These are phyloP conservation scores for Nissolia schottii DNA, from an alignment of 306 rosid species.

Conservation along the genomic window DNA sequence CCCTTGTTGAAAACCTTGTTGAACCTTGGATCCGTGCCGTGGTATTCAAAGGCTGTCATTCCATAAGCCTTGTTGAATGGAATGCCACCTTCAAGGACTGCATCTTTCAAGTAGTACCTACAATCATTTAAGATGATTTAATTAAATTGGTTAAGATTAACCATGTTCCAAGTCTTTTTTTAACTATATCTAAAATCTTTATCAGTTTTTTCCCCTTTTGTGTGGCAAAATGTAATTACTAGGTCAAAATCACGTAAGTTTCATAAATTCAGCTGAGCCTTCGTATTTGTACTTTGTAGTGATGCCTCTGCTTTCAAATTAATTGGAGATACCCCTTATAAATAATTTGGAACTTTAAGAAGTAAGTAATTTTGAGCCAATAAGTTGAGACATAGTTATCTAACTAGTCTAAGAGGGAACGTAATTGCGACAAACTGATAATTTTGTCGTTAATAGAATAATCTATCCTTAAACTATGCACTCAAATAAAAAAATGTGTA, in stretches of 20 bases:
- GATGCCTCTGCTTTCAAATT: not conserved
- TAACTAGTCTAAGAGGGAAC: not conserved
- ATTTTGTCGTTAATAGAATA: not conserved
- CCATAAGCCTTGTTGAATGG: conserved; percentile 93
- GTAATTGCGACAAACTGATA: not conserved
- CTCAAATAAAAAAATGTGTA: not conserved
- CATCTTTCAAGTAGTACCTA: conserved; percentile 86
- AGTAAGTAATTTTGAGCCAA: not conserved
- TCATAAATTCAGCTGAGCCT: not conserved
- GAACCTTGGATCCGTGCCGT: conserved; percentile 79
- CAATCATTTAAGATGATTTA: not conserved
- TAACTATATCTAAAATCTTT: not conserved
- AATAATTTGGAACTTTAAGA: not conserved
- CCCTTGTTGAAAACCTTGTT: conserved; percentile 89
- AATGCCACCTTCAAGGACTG: conserved; percentile 86
- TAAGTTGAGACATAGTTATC: not conserved
- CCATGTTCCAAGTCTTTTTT: not conserved
- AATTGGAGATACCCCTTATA: not conserved
- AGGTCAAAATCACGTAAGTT: not conserved
- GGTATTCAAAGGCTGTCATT: conserved; percentile 86
- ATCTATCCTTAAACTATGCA: not conserved
- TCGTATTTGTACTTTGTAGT: not conserved
- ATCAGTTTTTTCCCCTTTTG: not conserved
- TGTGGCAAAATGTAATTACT: not conserved
- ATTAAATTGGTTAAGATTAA: not conserved